Evolutionary conservation across 306 rosid genomes (phyloP).

Genomic region (Glycine latifolia): DNA sequence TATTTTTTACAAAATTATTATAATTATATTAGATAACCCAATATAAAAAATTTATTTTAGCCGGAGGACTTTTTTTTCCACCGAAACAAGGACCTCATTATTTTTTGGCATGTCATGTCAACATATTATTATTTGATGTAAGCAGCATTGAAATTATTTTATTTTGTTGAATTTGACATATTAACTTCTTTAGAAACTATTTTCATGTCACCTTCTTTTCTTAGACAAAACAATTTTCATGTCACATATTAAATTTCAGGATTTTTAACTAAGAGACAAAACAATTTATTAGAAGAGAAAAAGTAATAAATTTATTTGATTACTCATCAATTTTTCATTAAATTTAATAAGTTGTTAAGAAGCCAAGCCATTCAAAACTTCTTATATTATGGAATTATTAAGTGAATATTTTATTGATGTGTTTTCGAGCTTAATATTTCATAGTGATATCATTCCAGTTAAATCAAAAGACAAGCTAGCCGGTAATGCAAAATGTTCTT

Average conservation of each 20-base stretch:
- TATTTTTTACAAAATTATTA: neutral
- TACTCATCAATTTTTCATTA: too few species aligned
- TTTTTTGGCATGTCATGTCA: constrained; percentile 11
- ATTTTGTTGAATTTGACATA: neutral
- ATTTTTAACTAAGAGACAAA: neutral
- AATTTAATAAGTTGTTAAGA: too few species aligned
- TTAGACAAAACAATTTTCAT: too few species aligned
- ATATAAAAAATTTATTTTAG: neutral
- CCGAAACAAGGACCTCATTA: neutral
- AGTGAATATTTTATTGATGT: too few species aligned
- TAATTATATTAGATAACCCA: neutral
- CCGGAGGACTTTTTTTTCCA: neutral
- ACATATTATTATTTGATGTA: constrained; percentile 3
- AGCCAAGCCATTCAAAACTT: too few species aligned
- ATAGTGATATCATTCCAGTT: too few species aligned
- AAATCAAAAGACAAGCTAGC: too few species aligned
- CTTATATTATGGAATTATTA: too few species aligned
- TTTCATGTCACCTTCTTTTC: neutral
- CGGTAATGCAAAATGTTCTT: too few species aligned
- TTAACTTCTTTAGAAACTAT: neutral
- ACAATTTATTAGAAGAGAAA: neutral
- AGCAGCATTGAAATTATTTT: neutral
- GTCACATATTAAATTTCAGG: neutral
- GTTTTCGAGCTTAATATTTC: too few species aligned
- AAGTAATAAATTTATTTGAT: neutral